Conservation (phyloP, 345 rosid genomes). For the Mangifera indica region DNA sequence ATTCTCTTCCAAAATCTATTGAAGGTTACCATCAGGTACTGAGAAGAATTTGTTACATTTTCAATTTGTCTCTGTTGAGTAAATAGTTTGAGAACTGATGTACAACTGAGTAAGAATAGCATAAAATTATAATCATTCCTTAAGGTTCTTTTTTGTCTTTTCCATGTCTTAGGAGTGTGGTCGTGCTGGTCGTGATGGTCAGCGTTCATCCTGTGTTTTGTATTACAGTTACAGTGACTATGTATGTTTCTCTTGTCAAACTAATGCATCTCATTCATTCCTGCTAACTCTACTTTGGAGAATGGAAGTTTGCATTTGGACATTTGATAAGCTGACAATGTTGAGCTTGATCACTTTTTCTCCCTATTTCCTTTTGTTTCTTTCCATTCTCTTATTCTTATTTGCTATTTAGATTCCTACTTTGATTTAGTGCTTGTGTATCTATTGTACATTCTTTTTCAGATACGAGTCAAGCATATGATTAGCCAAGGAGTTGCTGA, state of each 20-base stretch:
- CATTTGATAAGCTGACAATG: neutral
- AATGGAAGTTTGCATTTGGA: slow-evolving; percentile 6
- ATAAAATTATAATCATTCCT: neutral
- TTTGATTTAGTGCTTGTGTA: slow-evolving; percentile 16
- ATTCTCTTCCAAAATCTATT: slow-evolving; percentile 96
- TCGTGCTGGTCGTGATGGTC: slow-evolving; percentile 99
- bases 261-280: slow-evolving; percentile 18
- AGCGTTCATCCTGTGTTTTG: slow-evolving; percentile 81
- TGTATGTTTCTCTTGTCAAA: slow-evolving; percentile 47
- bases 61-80: neutral
- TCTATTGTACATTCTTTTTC: slow-evolving; percentile 24
- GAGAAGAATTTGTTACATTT: neutral
- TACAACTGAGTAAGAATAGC: neutral
- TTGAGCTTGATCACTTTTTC: neutral
- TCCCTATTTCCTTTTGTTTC: neutral
- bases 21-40: slow-evolving; percentile 99
- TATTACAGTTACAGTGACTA: slow-evolving; percentile 94
- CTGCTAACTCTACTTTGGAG: neutral
- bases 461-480: slow-evolving; percentile 97
- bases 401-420: neutral
- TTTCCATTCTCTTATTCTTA: neutral
- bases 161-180: slow-evolving; percentile 76
- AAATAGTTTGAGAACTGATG: neutral
- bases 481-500: slow-evolving; percentile 81
- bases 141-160: slow-evolving; percentile 18